Percentiles rank a stretch among this genome's conserved stretches.
These are phyloP conservation scores for Amylocystis lapponica DNA, from an alignment of 768 basidiomycete genomes.

Conservation along the genomic window DNA sequence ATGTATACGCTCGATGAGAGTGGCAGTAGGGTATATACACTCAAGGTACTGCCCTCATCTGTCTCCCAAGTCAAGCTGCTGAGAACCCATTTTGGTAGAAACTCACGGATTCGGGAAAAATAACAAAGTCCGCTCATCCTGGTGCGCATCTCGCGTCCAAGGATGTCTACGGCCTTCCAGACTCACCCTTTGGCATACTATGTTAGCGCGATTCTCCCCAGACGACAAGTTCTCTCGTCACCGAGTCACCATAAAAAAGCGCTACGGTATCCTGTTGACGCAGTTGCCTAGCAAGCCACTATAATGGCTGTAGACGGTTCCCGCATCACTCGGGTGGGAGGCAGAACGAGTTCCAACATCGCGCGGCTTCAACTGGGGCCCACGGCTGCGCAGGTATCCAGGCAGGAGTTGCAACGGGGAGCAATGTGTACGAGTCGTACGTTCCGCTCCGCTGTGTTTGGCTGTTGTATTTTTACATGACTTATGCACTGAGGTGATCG, in stretches of 20 bases:
- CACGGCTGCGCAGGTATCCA: too few relatives aligned
- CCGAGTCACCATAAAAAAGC: constrained; percentile 94
- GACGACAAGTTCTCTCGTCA: constrained; percentile 99
- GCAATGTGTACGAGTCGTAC: too few relatives aligned
- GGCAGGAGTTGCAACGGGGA: too few relatives aligned
- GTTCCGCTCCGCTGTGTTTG: too few relatives aligned
- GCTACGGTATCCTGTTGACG: constrained; percentile 82
- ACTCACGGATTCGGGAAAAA: constrained; percentile 69
- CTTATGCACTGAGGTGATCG: too few relatives aligned
- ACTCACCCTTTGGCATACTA: too few relatives aligned
- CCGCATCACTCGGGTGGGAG: too few relatives aligned
- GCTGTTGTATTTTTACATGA: too few relatives aligned
- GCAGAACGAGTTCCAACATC: too few relatives aligned
- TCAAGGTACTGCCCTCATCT: constrained; percentile 75
- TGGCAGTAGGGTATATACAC: constrained; percentile 85
- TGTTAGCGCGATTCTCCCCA: constrained; percentile 94
- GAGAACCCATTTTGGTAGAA: constrained; percentile 50
- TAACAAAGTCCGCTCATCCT: constrained; percentile 96
- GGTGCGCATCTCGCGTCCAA: constrained; percentile 43
- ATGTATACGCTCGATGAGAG: constrained; percentile 84
- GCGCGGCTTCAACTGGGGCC: too few relatives aligned
- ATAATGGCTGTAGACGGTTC: constrained; percentile 38
- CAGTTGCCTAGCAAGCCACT: constrained; percentile 87
- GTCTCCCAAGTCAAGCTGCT: neutral
- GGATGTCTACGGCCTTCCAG: neutral